Conservation (phyloP, 108 stramenopile genomes). For the Fragilaria radians region DNA sequence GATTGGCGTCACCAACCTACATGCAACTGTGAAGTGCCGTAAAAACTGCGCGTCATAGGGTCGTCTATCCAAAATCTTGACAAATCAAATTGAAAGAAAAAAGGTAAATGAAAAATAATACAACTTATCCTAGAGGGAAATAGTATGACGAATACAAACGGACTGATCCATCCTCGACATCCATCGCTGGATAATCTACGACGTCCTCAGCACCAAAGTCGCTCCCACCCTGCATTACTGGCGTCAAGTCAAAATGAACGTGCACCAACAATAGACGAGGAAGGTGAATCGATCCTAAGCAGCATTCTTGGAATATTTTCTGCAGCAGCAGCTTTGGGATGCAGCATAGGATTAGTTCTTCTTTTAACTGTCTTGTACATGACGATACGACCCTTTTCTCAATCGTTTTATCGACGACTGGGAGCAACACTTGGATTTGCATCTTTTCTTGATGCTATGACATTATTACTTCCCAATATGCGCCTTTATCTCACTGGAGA, state of each 20-base stretch:
- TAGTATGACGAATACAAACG: no score
- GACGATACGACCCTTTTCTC: conserved; percentile 52
- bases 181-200: conserved; percentile 26
- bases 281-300: conserved; percentile 1
- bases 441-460: conserved; percentile 51
- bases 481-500: conserved; percentile 63
- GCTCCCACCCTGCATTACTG: conserved; percentile 13
- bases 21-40: no score
- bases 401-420: conserved; percentile 38
- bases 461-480: conserved; percentile 58
- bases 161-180: conserved; percentile 4
- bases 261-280: not conserved
- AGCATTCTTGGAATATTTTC: conserved; percentile 4
- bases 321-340: conserved; percentile 19
- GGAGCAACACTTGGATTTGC: conserved; percentile 30
- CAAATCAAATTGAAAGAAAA: no score
- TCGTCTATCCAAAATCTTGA: no score
- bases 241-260: not conserved
- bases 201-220: conserved; percentile 6
- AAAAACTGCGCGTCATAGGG: no score
- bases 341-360: conserved; percentile 28
- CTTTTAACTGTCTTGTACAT: conserved; percentile 34
- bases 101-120: no score
- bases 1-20: no score
- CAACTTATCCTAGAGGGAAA: no score